Evolutionary conservation across 2,329 filamentous ascomycete species (phyloP), one percentile per base, ranked within the genome.

Genomic region (Didymella arachidicola): DNA sequence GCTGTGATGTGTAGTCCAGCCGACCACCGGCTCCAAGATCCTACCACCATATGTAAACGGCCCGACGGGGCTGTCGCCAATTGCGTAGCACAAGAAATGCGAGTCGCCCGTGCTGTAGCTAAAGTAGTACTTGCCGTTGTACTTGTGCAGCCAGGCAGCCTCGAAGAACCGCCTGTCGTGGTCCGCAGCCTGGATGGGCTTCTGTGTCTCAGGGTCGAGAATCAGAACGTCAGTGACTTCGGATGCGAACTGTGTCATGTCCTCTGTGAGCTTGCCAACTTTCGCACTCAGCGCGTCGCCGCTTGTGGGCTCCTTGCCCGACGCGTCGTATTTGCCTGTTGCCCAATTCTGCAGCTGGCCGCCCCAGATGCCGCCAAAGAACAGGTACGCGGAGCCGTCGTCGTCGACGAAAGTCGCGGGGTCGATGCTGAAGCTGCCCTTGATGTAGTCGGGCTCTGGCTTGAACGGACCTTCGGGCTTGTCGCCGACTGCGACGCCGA

Each of bases 1-100:
- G 3, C 87, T 90, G 74, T 93, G 90, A 77, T 93, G 90, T 53
- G 90, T 93, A 42, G 90, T 93, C 90, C 90, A 93, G 1, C 90
- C 90, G 26, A 90, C 75, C 5, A 93, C 90, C 0, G 90, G 90
- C 80, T 92, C 89, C 47, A 93, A 74, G 53, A 93, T 89, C 45
- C 86, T 79, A 0, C 90, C 90, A 0, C 81, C 83, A 62, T 92
- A 93, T 1, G 86, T 89, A 67, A 93, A 93, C 0, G 90, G 90
- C 0, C 90, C 90, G 11, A 86, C 77, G 0, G 90, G 90, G 57
- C 77, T 87, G 5, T 85, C 79, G 0, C 87, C 84, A 2, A 83
- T 86, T 1, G 88, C 90, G 71, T 91, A 93, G 63, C 82, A 88
- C 30, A 93, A 79, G 74, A 83, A 91, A 75, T 93, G 90, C 30